A percentile compares a stretch with the other conserved stretches of the same genome.
Conservation (phyloP, 2,329 filamentous ascomycete species). For the Parascedosporium putredinis region DNA sequence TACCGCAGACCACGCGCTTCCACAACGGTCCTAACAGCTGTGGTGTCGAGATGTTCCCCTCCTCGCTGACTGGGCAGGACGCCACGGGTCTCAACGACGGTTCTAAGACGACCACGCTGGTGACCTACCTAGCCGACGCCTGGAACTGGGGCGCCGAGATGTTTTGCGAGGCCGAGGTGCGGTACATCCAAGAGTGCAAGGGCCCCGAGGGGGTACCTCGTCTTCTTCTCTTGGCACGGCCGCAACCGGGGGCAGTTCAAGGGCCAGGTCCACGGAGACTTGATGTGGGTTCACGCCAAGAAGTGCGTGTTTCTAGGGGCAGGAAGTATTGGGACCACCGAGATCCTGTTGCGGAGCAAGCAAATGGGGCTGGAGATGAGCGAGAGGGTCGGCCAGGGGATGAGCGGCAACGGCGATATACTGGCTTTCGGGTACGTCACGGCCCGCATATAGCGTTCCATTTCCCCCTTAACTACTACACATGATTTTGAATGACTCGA, state of each 20-base stretch:
- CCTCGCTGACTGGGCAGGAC: slow-evolving; percentile 51
- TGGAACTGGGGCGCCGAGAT: slow-evolving; percentile 65
- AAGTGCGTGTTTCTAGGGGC: slow-evolving; percentile 58
- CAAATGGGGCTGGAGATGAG: slow-evolving; percentile 48
- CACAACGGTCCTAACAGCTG: slow-evolving; percentile 47
- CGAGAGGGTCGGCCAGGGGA: slow-evolving; percentile 43
- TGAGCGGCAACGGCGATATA: slow-evolving; percentile 59
- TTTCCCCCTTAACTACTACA: too few relatives aligned
- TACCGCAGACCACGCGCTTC: slow-evolving; percentile 55
- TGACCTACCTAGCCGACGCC: slow-evolving; percentile 58
- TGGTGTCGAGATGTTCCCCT: slow-evolving; percentile 54
- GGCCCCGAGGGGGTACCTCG: slow-evolving; percentile 43
- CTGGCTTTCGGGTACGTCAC: slow-evolving; percentile 46
- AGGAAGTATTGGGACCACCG: slow-evolving; percentile 53
- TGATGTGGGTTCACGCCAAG: slow-evolving; percentile 58
- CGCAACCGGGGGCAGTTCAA: slow-evolving; percentile 44
- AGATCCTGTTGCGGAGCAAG: slow-evolving; percentile 52
- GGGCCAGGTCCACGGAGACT: slow-evolving; percentile 42
- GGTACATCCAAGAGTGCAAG: slow-evolving; percentile 45
- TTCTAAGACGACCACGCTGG: slow-evolving; percentile 54
- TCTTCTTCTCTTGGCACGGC: slow-evolving; percentile 57
- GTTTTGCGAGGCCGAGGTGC: slow-evolving; percentile 59
- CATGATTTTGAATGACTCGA: too few relatives aligned
- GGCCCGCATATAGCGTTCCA: too few relatives aligned
- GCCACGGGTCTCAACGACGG: slow-evolving; percentile 56